Conservation (phyloP, 75 land plant genomes). For the Chamaecyparis obtusa region DNA sequence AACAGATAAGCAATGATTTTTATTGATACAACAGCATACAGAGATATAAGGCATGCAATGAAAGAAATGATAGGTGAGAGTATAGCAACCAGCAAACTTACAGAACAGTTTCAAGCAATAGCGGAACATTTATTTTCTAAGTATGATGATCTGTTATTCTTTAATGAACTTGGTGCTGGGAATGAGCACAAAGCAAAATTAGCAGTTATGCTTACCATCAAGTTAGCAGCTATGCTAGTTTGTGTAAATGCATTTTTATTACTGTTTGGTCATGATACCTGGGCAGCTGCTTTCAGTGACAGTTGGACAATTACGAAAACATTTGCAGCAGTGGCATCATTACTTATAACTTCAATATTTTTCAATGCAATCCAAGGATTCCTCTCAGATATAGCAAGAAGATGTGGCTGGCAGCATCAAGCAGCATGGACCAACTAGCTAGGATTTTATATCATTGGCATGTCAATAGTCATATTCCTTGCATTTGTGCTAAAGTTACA, state of each 20-base stretch:
- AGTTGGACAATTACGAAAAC: constrained; percentile 34
- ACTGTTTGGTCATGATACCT: constrained; percentile 36
- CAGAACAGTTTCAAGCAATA: too few relatives aligned
- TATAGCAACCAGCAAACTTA: too few relatives aligned
- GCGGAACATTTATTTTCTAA: too few relatives aligned
- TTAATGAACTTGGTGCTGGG: constrained; percentile 84
- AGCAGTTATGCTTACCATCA: constrained; percentile 50
- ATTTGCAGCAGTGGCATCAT: constrained; percentile 47
- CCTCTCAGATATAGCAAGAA: constrained; percentile 79
- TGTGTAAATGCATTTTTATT: constrained; percentile 25
- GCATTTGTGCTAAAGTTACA: constrained; percentile 40
- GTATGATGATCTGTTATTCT: too few relatives aligned
- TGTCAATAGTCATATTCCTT: constrained; percentile 55
- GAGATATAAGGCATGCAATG: too few relatives aligned
- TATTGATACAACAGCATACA: too few relatives aligned
- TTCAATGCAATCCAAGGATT: constrained; percentile 64
- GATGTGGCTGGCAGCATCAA: constrained; percentile 84
- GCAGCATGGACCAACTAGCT: constrained; percentile 63
- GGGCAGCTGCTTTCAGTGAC: constrained; percentile 53
- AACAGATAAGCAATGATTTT: too few relatives aligned
- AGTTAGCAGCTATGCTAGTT: constrained; percentile 40
- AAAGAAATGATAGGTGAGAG: too few relatives aligned
- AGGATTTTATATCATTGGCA: constrained; percentile 65
- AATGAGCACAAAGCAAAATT: constrained; percentile 41
- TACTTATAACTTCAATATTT: constrained; percentile 46